Evolutionary conservation across 805 yeast species (phyloP).

Genomic region (Ogataea minuta): DNA sequence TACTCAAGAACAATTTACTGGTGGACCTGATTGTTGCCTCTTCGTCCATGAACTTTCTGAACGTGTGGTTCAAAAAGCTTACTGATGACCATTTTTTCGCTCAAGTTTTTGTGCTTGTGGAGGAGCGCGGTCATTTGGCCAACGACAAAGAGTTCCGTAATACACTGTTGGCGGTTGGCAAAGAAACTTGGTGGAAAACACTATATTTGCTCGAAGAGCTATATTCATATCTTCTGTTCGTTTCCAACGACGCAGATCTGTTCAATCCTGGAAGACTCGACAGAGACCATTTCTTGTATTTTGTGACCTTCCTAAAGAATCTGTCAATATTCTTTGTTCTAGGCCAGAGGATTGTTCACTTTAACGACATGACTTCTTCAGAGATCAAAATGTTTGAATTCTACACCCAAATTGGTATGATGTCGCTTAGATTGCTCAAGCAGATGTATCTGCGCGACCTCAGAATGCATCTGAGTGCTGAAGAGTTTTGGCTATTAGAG

Average conservation of each 20-base stretch:
- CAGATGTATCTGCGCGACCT: constrained; percentile 67
- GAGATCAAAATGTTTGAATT: constrained; percentile 12
- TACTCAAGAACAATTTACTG: constrained; percentile 21
- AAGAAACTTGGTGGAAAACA: constrained; percentile 33
- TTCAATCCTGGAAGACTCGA: constrained; percentile 43
- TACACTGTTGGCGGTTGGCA: constrained; percentile 15
- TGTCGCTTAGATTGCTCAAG: constrained; percentile 53
- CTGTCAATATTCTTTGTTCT: constrained; percentile 43
- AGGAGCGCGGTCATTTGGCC: constrained; percentile 15
- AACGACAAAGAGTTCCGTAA: constrained; percentile 18
- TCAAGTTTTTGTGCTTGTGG: constrained; percentile 17
- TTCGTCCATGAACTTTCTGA: constrained; percentile 19
- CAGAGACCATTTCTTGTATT: constrained; percentile 36
- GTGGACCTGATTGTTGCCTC: constrained; percentile 28
- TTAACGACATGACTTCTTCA: constrained; percentile 6
- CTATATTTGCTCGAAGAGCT: constrained; percentile 57
- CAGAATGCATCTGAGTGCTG: constrained; percentile 51
- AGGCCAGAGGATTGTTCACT: constrained; percentile 18
- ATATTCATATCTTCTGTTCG: constrained; percentile 62
- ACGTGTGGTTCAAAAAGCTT: constrained; percentile 21
- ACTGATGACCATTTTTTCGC: constrained; percentile 21
- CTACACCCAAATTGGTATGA: constrained; percentile 21
- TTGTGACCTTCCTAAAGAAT: constrained; percentile 48
- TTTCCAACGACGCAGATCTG: constrained; percentile 64
- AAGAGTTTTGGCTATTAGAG: constrained; percentile 52